Evolutionary conservation across 805 yeast species (phyloP), one percentile per base, ranked within the genome.

Genomic region (Yarrowia deformans): DNA sequence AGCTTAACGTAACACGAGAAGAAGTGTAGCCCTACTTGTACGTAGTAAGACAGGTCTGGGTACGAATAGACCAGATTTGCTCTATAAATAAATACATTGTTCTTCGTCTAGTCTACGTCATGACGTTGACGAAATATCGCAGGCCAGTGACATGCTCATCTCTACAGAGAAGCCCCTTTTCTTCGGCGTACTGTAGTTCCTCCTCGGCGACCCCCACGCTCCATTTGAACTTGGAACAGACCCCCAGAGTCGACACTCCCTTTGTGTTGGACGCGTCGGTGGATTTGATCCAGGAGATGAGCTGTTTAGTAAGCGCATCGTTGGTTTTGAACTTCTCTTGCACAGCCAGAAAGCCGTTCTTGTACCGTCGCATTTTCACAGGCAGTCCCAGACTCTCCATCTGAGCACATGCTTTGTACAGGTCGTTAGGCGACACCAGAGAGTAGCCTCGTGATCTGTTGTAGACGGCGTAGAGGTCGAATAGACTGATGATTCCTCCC

Each of bases 141-240:
- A 87, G 82, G 0, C 95, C 96, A 61, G 87, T 83, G 1, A 88
- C 80, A 72, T 87, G 87, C 73, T 87, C 87, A 78, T 91, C 97
- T 5, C 90, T 81, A 19, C 89, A 85, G 2, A 91, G 74, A 1
- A 79, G 76, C 4, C 91, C 93, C 1, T 78, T 75, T 1, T 80
- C 82, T n/a, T 90, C 83, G 19, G 89, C 87, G 69, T 82, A 79
- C 69, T 85, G 84, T 12, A 90, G 77, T 70, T 90, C 89, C 74
- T 90, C 94, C 12, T 79, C 80, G 9, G 92, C 83, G 14, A 90
- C 85, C 34, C 85, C 84, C 46, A 88, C 79, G 19, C 92, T 86
- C 91, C 93, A 90, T 67, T 84, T 83, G 71, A 88, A 87, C 60
- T 80, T 75, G 46, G 76, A 78, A 23, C 85, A 79, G n/a, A 84